A percentile compares a stretch with the other conserved stretches of the same genome.
These are phyloP conservation scores for Fraxinus ornus DNA, from an alignment of 305 asterid species.

Conservation along the genomic window DNA sequence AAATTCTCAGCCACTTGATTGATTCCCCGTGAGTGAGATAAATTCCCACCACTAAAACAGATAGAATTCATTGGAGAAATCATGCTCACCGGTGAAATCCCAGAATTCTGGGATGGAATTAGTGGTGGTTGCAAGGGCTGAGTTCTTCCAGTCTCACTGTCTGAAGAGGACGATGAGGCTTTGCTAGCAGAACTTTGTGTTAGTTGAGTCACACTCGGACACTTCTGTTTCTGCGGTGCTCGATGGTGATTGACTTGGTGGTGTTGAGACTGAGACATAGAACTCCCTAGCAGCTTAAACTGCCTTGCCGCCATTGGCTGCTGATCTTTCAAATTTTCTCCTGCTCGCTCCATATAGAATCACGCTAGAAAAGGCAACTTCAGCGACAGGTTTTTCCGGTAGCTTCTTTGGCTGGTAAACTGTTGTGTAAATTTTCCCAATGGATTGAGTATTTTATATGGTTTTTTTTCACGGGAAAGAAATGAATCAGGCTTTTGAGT, in stretches of 20 bases:
- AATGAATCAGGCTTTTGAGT: conserved; percentile 8
- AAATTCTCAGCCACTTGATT: conserved; percentile 20
- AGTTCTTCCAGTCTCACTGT: conserved; percentile 4
- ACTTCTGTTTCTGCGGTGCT: conserved; percentile 45
- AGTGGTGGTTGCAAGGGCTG: conserved; percentile 19
- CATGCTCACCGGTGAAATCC: conserved; percentile 1
- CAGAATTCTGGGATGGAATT: conserved; percentile 4
- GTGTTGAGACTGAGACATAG: not conserved
- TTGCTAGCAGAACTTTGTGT: conserved; percentile 48
- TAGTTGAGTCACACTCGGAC: conserved; percentile 46
- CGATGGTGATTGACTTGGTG: conserved; percentile 13
- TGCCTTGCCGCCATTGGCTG: conserved; percentile 1
- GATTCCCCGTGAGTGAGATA: conserved; percentile 31
- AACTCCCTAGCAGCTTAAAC: conserved; percentile 26
- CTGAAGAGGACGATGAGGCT: conserved; percentile 25
- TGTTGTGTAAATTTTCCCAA: not conserved
- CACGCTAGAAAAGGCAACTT: not conserved
- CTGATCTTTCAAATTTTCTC: not conserved
- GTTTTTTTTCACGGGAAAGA: not conserved
- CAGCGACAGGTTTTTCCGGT: conserved; percentile 6
- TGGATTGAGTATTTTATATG: conserved; percentile 21
- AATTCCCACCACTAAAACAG: conserved; percentile 30
- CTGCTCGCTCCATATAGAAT: not conserved
- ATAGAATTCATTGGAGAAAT: conserved; percentile 20
- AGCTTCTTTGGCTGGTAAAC: conserved; percentile 11